Evolutionary conservation across 2,329 filamentous ascomycete species (phyloP).

Genomic region (Alternaria sp.): DNA sequence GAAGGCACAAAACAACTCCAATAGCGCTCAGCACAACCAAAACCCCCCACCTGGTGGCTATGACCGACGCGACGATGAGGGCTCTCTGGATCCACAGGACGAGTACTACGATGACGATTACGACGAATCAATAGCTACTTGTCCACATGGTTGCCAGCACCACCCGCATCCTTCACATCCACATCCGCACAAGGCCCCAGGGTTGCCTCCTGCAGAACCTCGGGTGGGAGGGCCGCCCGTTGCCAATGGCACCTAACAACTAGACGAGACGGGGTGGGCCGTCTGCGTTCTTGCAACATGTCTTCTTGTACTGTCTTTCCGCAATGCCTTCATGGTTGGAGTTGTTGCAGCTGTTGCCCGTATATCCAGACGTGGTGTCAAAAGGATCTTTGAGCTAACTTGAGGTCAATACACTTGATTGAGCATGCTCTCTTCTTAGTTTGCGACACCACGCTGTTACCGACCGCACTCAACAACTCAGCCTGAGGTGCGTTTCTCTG

Average conservation of each 20-base stretch:
- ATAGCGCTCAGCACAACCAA: conserved; percentile 43
- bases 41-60: conserved; percentile 43
- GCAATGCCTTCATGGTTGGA: conserved; percentile 36
- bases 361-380: conserved; percentile 14
- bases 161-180: conserved; percentile 40
- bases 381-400: conserved; percentile 16
- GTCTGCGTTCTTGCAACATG: conserved; percentile 50
- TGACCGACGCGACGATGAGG: conserved; percentile 46
- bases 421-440: background rate
- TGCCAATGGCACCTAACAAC: conserved; percentile 46
- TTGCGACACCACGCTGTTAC: background rate
- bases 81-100: conserved; percentile 43
- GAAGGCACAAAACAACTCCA: conserved; percentile 54
- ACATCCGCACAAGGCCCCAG: conserved; percentile 32
- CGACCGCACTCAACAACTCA: background rate
- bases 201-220: conserved; percentile 37
- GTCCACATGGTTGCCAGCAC: conserved; percentile 46
- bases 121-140: conserved; percentile 43
- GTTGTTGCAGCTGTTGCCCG: conserved; percentile 18
- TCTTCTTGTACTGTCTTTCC: conserved; percentile 40
- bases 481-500: background rate
- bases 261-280: conserved; percentile 53
- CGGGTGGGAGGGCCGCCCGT: conserved; percentile 33
- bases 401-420: conserved; percentile 5
- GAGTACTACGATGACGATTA: conserved; percentile 52